Evolutionary conservation across 352 stramenopile genomes (phyloP).

Genomic region (Phytophthora constricta): DNA sequence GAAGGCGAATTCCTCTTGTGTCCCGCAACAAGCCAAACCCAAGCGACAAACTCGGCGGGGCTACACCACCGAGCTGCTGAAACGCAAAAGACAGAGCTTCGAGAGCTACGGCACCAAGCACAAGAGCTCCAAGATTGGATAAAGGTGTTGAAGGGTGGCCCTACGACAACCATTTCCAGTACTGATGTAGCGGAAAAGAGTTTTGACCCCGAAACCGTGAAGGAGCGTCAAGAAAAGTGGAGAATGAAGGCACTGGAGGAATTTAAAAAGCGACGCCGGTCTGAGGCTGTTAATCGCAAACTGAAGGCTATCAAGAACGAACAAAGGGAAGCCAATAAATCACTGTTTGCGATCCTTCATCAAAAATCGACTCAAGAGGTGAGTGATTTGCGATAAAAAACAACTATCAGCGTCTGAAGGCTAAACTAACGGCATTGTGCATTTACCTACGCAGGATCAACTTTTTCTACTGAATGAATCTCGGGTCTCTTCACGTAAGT

Average conservation of each 20-base stretch:
- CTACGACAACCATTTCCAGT: background rate
- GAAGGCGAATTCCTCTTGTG: background rate
- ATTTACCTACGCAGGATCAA: constrained; percentile 4
- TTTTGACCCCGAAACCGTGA: background rate
- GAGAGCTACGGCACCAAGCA: constrained; percentile 9
- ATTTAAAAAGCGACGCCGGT: background rate
- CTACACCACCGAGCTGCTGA: constrained; percentile 16
- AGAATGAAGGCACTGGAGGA: background rate
- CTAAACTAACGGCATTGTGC: background rate
- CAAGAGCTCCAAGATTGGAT: constrained; percentile 10
- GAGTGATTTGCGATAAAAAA: background rate
- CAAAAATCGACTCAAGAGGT: constrained; percentile 3
- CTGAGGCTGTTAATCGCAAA: background rate
- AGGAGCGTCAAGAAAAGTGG: background rate
- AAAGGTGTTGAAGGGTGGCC: background rate
- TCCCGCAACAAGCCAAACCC: background rate
- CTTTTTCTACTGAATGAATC: constrained; percentile 1
- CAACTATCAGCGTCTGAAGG: too few relatives aligned
- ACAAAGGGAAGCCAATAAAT: background rate
- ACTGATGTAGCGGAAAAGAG: background rate
- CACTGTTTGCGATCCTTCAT: constrained; percentile 7
- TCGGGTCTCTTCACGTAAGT: background rate
- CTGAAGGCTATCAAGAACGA: background rate
- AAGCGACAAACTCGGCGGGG: constrained; percentile 1
- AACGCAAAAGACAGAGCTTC: constrained; percentile 15